Percentiles rank a stretch among this genome's conserved stretches.
phyloP scores from a whole-genome alignment of 345 rosid genomes.

The Pugionium dolabratum region DNA sequence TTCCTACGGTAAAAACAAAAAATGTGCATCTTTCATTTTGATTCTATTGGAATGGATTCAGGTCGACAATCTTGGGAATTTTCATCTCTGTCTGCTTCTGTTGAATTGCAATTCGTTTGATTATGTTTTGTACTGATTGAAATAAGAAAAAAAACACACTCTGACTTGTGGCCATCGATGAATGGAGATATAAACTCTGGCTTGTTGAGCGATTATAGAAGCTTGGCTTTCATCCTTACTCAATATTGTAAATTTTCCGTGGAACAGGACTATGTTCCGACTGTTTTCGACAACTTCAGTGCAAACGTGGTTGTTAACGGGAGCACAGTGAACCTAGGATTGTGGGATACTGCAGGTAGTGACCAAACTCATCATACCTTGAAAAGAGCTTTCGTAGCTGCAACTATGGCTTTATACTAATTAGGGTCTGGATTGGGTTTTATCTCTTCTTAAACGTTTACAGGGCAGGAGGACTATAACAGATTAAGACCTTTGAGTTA shows the following conservation, averaged over 20 bases:
- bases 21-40: too few species aligned
- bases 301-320: constrained; percentile 93
- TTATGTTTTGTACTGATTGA: not conserved
- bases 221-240: not conserved
- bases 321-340: constrained; percentile 74
- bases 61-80: not conserved
- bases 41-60: too few species aligned
- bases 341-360: constrained; percentile 97
- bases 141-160: not conserved
- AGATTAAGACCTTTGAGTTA: constrained; percentile 90
- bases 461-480: constrained; percentile 94
- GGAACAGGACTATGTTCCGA: constrained; percentile 83
- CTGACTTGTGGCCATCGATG: too few species aligned
- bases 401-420: not conserved
- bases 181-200: not conserved
- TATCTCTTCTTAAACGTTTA: not conserved
- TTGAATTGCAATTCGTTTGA: not conserved
- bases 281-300: constrained; percentile 93
- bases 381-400: not conserved
- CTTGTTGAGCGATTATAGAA: not conserved
- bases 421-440: not conserved
- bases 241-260: constrained; percentile 9
- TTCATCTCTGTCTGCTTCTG: not conserved
- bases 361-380: not conserved
- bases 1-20: constrained; percentile 21